Evolutionary conservation across 2,329 filamentous ascomycete species (phyloP), one percentile per base, ranked within the genome.

Genomic region (Aspergillus novofumigatus): DNA sequence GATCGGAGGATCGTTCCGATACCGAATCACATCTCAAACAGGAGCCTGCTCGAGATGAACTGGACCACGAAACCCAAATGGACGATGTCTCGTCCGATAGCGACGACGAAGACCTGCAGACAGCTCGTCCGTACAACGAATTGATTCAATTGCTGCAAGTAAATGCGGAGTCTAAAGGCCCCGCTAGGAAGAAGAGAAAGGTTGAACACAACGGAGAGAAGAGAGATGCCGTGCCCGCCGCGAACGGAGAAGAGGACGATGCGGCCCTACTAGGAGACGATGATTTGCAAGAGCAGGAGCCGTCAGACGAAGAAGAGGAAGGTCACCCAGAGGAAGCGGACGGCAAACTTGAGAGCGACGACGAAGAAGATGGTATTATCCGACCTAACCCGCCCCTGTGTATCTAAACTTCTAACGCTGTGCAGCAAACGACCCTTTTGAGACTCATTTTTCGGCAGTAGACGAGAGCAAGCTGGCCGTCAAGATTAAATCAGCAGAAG

Each of bases 361-460:
- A 73, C n/a, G 72, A 77, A 26, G 73, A 77, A 47, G 68, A 70
- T 61, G 66, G 68, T 54, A 51, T 58, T 50, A 26, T 44, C 3
- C n/a, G 41, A 14, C 25, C 41, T 48, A 45, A 41, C 6, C 58
- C 4, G 9, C 41, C 7, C n/a, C 8, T 45, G 48, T 29, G 44
- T 48, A 47, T 45, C 38, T 57, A 32, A 48, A 65, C 21, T 78
- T 80, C 51, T 81, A 83, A 47, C 79, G 82, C 14, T 79, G 81
- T 50, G 79, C 85, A 61, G 71, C 77, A 28, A 75, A 75, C 4
- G 90, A 96, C 71, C 88, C 91, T 0, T 97, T 95, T 67, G 89
- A 94, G 61, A 76, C 79, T 7, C 93, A 97, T 74, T 96, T 95
- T 70, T 84, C 85, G 35, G 80, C 80, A 45, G 85, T 86, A 0